Base-by-base conservation (phyloP, 805 yeast genomes). In the Priceomyces haplophilus region DNA sequence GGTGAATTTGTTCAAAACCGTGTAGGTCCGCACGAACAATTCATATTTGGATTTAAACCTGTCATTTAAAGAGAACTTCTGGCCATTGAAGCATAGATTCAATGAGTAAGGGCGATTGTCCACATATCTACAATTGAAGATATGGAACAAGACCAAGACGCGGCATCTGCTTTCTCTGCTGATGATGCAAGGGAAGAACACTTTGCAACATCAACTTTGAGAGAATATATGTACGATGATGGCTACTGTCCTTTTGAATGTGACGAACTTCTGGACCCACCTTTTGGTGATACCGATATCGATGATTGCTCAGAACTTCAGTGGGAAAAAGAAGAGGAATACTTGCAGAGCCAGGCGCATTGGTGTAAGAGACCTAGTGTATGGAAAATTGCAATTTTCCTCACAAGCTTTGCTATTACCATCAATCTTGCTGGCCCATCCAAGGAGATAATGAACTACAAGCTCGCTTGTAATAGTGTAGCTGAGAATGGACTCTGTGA, bases 291-390 rank as follows among this genome's bases (percentile, higher is more conserved):
- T 32, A 32, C 15, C 17, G 16, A 32, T 6, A 11, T 10, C 7
- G 40, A 30, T 13, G 21, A 13, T 31, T 29, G 30, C 30, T 43
- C 24, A 13, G 42, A 37, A n/a, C 42, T 41, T 25, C 43, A 21
- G n/a, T 23, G 31, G 19, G 18, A 18, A 13, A 36, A 16, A 12
- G 80, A 78, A 43, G 71, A 72, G 33, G 63, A 36, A 23, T 18
- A 24, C 8, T 11, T 23, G 7, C 35, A 32, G 17, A 32, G 23
- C 35, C 35, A 32, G 23, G 13, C 17, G 20, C 19, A 68, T 16
- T 82, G 85, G 82, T 61, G 68, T 41, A 61, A 61, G 13, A 64
- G 80, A 36, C 88, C 88, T 0, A 70, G 80, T 2, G 59, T 78
- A 10, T 48, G 58, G n/a, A 60, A 74, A 55, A 52, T 82, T 6